phyloP scores from a whole-genome alignment of 169 alveolate species.

The Pseudocohnilembus persalinus region DNA sequence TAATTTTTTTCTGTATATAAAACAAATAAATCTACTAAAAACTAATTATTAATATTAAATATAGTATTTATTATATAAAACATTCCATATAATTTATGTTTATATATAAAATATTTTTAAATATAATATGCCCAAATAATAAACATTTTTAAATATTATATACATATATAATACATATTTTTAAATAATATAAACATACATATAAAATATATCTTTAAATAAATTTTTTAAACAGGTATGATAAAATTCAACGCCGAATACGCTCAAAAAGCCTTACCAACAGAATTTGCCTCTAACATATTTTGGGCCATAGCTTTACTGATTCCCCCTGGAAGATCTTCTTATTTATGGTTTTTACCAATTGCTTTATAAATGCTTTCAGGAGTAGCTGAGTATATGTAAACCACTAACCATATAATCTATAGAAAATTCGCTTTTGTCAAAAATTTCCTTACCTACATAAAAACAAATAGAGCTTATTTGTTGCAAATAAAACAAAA shows the following conservation, averaged over 20 bases:
- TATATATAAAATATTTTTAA: no score
- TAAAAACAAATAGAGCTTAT: slow-evolving; percentile 7
- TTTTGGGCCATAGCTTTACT: background rate
- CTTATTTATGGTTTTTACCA: slow-evolving; percentile 10
- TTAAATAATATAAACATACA: no score
- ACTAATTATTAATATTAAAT: no score
- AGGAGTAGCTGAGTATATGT: slow-evolving; percentile 19
- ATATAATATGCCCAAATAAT: no score
- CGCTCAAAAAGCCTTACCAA: background rate
- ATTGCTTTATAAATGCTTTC: slow-evolving; percentile 5
- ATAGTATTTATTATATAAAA: no score
- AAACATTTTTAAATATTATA: no score
- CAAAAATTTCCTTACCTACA: background rate
- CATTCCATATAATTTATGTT: no score
- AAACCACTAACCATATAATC: background rate
- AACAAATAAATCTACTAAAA: no score
- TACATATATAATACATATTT: no score
- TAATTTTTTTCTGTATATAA: no score
- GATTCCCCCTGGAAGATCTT: slow-evolving; percentile 23
- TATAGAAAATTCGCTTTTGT: slow-evolving; percentile 1
- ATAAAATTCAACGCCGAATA: slow-evolving; percentile 15
- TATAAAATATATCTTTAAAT: no score
- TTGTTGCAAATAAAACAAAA: slow-evolving; percentile 6
- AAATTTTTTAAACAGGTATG: background rate
- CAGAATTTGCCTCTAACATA: slow-evolving; percentile 12